A percentile compares a stretch with the other conserved stretches of the same genome.
These are phyloP conservation scores for Acorus gramineus DNA, from an alignment of 106 monocot genomes.

Conservation along the genomic window DNA sequence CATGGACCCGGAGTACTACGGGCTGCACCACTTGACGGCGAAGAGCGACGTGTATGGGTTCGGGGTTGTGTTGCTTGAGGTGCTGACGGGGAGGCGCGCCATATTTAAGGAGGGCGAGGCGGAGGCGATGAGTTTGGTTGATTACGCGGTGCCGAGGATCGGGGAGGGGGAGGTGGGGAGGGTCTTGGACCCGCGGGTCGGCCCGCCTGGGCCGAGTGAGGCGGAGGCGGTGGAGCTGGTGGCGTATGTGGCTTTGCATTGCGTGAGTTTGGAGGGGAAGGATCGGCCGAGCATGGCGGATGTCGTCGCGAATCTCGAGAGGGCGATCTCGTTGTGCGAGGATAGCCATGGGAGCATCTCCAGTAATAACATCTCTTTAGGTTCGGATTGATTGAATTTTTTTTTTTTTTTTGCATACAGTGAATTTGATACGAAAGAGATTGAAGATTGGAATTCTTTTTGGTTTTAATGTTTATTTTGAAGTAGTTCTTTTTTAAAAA, in stretches of 20 bases:
- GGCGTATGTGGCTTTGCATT: constrained; percentile 61
- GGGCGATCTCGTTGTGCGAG: constrained; percentile 49
- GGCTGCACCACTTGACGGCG: too few species aligned
- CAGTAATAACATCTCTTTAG: constrained; percentile 30
- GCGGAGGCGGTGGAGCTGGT: constrained; percentile 82
- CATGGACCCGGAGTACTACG: too few species aligned
- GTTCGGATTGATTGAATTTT: constrained; percentile 27
- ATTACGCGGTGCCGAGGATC: constrained; percentile 54
- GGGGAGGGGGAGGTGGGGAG: constrained; percentile 31
- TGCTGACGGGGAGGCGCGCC: too few species aligned
- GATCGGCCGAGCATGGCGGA: constrained; percentile 65
- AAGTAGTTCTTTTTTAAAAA: too few species aligned
- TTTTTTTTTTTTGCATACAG: background rate
- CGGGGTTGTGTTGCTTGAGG: too few species aligned
- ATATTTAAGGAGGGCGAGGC: constrained; percentile 5
- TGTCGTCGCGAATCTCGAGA: constrained; percentile 65
- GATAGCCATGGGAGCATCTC: constrained; percentile 45
- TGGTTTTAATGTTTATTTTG: too few species aligned
- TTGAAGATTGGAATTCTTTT: too few species aligned
- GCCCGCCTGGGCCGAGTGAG: constrained; percentile 17
- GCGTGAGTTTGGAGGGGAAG: constrained; percentile 63
- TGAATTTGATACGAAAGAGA: too few species aligned
- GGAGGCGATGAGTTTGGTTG: constrained; percentile 53
- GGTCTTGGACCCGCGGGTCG: constrained; percentile 45
- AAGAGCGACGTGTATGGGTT: too few species aligned